Evolutionary conservation across 495 filamentous ascomycete genomes (phyloP).

Genomic region (Podospora pseudocomata): DNA sequence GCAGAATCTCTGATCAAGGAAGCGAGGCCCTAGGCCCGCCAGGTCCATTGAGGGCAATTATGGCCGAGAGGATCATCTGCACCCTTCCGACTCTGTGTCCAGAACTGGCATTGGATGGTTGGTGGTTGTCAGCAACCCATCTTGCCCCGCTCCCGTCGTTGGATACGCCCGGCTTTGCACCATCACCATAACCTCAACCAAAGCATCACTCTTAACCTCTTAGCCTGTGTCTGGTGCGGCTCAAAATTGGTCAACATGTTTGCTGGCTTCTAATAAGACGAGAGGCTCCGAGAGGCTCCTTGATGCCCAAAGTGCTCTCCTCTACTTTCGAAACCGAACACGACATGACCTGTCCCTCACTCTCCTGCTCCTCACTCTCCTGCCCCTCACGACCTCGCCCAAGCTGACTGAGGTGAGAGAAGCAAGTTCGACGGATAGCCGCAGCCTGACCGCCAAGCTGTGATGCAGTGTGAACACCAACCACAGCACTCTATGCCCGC

Average conservation of each 20-base stretch:
- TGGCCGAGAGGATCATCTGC: neutral
- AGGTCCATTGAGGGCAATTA: neutral
- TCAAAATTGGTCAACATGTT: neutral
- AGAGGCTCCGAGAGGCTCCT: neutral
- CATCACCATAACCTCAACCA: neutral
- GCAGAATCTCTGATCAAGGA: neutral
- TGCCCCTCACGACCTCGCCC: neutral
- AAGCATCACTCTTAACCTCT: neutral
- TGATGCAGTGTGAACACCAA: slow-evolving; percentile 9
- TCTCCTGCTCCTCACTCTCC: neutral
- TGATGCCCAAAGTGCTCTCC: neutral
- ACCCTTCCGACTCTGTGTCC: neutral
- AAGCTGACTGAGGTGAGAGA: slow-evolving; percentile 2
- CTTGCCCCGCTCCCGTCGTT: neutral
- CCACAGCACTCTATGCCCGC: slow-evolving; percentile 6
- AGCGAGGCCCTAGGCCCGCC: neutral
- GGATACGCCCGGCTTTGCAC: neutral
- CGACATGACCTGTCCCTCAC: no score
- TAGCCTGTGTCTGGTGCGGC: neutral
- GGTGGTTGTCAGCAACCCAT: neutral
- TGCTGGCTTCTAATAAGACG: neutral
- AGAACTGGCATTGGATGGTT: neutral
- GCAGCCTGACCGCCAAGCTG: slow-evolving; percentile 21
- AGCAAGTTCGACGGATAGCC: slow-evolving; percentile 8
- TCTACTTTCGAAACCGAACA: neutral